phyloP scores from a whole-genome alignment of 768 basidiomycete species.

The Mycena vulgaris region DNA sequence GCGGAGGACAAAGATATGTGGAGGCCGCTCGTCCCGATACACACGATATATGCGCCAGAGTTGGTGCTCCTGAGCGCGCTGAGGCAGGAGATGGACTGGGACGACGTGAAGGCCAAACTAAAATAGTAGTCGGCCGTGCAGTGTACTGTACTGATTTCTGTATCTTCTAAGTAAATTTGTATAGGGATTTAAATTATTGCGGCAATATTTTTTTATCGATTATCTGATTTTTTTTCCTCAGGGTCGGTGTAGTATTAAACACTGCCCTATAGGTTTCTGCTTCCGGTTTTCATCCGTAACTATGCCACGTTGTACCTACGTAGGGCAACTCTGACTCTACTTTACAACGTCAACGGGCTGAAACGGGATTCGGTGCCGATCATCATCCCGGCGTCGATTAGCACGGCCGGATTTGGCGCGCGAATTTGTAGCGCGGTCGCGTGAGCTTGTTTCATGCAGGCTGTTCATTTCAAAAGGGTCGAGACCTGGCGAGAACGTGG shows the following conservation, averaged over 20 bases:
- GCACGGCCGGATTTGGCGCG: neutral
- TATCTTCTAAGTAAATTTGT: neutral
- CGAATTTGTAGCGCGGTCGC: neutral
- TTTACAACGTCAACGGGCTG: neutral
- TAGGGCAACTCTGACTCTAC: no score
- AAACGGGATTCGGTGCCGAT: neutral
- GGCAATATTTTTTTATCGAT: no score
- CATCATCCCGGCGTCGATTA: neutral
- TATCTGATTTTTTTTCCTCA: no score
- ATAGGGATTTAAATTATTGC: no score
- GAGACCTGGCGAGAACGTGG: neutral
- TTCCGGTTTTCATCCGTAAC: neutral
- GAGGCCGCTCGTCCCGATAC: conserved; percentile 68
- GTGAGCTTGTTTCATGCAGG: neutral
- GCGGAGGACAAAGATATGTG: conserved; percentile 78
- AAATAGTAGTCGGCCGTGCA: neutral
- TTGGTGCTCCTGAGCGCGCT: conserved; percentile 75
- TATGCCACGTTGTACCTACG: no score
- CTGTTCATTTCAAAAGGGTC: conserved; percentile 13
- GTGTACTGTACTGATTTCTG: neutral
- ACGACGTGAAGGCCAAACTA: conserved; percentile 49
- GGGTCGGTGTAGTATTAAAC: no score
- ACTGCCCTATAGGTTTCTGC: neutral
- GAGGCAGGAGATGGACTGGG: conserved; percentile 78
- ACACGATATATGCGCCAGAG: conserved; percentile 78